Conservation (phyloP, 129 eudicot species). For the Artemisia annua region DNA sequence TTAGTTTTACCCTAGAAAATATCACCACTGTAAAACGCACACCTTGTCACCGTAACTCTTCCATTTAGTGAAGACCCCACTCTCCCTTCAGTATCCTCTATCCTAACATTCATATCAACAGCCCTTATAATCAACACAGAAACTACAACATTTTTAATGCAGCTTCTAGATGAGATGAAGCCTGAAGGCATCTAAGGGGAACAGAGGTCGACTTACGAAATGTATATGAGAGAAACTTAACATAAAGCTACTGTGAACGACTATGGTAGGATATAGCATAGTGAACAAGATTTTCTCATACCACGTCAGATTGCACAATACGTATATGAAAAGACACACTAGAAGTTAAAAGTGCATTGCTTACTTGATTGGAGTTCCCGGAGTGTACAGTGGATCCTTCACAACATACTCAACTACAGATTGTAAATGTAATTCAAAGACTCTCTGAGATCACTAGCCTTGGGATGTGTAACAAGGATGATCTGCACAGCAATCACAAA, state of each 20-base stretch:
- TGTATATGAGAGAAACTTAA: too few species aligned
- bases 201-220: too few species aligned
- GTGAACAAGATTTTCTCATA: neutral
- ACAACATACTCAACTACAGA: conserved; percentile 97
- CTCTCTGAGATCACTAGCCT: conserved; percentile 94
- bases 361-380: conserved; percentile 88
- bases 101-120: too few species aligned
- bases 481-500: conserved; percentile 45
- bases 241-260: neutral
- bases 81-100: too few species aligned
- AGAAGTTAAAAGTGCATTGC: conserved; percentile 20
- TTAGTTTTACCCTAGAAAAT: too few species aligned
- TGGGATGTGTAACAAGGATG: conserved; percentile 87
- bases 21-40: too few species aligned
- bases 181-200: too few species aligned
- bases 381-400: conserved; percentile 93
- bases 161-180: too few species aligned
- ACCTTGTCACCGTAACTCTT: too few species aligned
- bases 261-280: neutral
- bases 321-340: neutral
- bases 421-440: conserved; percentile 89
- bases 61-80: too few species aligned
- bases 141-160: too few species aligned
- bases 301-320: neutral
- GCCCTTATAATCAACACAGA: too few species aligned